Evolutionary conservation across 257 asterid species (phyloP).

Genomic region (Solanum lignicaule): DNA sequence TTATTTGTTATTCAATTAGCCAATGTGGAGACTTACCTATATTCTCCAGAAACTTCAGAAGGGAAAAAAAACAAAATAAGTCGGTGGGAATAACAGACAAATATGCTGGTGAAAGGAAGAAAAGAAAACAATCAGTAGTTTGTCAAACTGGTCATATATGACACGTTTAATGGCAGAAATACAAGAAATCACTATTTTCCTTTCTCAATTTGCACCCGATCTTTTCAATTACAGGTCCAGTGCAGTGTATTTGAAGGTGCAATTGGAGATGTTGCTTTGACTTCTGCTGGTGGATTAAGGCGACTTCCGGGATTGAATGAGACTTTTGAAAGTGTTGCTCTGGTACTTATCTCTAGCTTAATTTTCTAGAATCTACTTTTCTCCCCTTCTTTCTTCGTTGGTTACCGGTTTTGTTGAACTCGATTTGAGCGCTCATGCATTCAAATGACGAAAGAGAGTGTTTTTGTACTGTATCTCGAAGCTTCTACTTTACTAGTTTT

Average conservation of each 20-base stretch:
- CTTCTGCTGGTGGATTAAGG: conserved; percentile 90
- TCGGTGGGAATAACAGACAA: not conserved
- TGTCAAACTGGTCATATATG: not conserved
- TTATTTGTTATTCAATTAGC: not conserved
- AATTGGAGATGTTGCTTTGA: conserved; percentile 73
- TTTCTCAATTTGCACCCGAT: not conserved
- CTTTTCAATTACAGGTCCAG: conserved; percentile 48
- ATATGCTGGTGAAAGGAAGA: not conserved
- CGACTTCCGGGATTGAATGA: conserved; percentile 69
- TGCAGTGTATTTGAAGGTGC: conserved; percentile 94
- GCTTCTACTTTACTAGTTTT: not conserved
- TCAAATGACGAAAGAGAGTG: not conserved
- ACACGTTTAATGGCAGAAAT: not conserved
- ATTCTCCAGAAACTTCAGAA: not conserved
- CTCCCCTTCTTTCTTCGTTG: not conserved
- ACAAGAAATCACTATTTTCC: not conserved
- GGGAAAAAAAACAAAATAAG: not conserved
- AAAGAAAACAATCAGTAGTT: not conserved
- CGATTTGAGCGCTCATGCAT: not conserved
- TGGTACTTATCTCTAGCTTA: conserved; percentile 38
- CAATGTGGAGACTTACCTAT: not conserved
- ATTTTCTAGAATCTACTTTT: not conserved
- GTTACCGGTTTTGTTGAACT: not conserved
- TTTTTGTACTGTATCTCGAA: not conserved
- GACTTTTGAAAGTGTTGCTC: conserved; percentile 77